Conservation (phyloP, 257 asterid species). For the Solanum chaucha region DNA sequence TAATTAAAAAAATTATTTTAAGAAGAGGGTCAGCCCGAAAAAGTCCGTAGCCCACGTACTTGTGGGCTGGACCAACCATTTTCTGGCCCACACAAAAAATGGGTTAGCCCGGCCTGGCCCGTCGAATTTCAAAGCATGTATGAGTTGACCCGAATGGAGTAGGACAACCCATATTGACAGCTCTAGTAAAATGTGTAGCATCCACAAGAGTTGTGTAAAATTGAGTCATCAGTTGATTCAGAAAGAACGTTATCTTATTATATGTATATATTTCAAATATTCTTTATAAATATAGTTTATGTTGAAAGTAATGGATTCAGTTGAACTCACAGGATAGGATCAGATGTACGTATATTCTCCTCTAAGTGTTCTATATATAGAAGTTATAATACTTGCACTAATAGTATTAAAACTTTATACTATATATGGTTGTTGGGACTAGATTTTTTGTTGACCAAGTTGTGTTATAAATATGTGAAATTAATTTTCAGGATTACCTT, state of each 20-base stretch:
- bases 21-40: no score
- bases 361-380: not conserved
- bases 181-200: not conserved
- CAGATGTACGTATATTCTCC: not conserved
- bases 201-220: not conserved
- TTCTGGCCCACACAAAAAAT: no score
- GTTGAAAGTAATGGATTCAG: not conserved
- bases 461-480: not conserved
- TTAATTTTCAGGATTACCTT: conserved; percentile 29
- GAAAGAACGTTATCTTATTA: not conserved
- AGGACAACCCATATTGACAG: no score
- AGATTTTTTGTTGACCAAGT: not conserved
- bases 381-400: not conserved
- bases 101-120: no score
- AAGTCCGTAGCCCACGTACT: no score
- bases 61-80: no score
- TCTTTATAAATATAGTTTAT: not conserved
- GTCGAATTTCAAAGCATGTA: no score
- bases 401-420: not conserved
- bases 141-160: no score
- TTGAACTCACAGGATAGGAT: not conserved
- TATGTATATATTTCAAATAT: not conserved
- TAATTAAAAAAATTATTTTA: no score
- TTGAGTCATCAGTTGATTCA: not conserved
- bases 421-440: not conserved